Percentiles rank a stretch among this genome's conserved stretches.
Conservation (phyloP, 352 stramenopile species). For the Pythium rishiriense region DNA sequence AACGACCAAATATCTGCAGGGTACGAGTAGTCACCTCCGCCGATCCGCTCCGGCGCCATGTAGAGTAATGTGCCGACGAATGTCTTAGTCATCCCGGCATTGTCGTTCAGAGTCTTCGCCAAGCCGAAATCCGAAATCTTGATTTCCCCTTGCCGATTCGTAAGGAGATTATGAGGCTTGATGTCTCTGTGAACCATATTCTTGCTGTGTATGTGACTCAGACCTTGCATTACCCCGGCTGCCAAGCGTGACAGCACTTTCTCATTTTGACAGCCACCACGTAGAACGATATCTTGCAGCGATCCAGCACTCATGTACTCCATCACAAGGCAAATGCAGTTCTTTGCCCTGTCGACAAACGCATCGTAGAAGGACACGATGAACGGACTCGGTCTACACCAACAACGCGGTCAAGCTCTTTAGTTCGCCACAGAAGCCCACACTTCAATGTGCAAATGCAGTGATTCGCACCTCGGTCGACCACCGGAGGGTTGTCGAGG, state of each 20-base stretch:
- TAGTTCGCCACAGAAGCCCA: too few relatives aligned
- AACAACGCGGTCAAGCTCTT: too few relatives aligned
- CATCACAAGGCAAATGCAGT: constrained; percentile 90
- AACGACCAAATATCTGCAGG: constrained; percentile 88
- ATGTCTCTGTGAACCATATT: constrained; percentile 92
- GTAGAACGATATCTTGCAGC: constrained; percentile 88
- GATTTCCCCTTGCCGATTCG: constrained; percentile 83
- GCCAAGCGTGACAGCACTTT: constrained; percentile 76
- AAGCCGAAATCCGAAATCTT: constrained; percentile 91
- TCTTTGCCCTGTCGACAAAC: constrained; percentile 89
- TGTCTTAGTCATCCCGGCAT: constrained; percentile 78
- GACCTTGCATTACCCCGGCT: constrained; percentile 66
- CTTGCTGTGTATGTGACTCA: constrained; percentile 88
- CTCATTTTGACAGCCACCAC: constrained; percentile 82
- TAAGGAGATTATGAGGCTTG: constrained; percentile 90
- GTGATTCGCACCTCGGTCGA: constrained; percentile 17
- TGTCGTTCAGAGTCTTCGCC: constrained; percentile 77
- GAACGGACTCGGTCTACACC: constrained; percentile 70
- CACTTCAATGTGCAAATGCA: too few relatives aligned
- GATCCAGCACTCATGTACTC: constrained; percentile 93
- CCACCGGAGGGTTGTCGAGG: constrained; percentile 13
- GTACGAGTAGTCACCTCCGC: constrained; percentile 90
- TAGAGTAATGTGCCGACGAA: constrained; percentile 94
- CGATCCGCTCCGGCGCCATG: constrained; percentile 94
- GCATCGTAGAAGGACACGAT: constrained; percentile 93